Conservation (phyloP, 805 yeast genomes). For the Lachancea mirantina region DNA sequence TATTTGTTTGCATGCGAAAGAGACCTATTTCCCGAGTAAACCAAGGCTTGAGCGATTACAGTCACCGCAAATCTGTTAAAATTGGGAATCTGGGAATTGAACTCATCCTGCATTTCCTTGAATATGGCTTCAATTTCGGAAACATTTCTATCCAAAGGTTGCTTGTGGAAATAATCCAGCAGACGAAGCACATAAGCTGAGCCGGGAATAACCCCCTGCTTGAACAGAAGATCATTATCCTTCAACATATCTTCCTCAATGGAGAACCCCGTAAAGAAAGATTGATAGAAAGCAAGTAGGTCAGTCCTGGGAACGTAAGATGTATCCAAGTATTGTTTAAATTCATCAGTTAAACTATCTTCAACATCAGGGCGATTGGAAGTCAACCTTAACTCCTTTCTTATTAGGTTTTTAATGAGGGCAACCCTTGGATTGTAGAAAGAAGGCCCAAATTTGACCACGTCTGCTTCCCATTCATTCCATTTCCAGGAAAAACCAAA, state of each 20-base stretch:
- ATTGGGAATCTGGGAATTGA: slow-evolving; percentile 28
- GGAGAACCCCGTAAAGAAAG: slow-evolving; percentile 20
- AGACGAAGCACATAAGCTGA: slow-evolving; percentile 32
- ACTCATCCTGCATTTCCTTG: slow-evolving; percentile 26
- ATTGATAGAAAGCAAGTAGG: slow-evolving; percentile 33
- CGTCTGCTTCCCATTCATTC: slow-evolving; percentile 81
- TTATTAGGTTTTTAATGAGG: slow-evolving; percentile 70
- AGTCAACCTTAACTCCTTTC: slow-evolving; percentile 79
- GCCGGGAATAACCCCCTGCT: slow-evolving; percentile 34
- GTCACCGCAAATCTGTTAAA: slow-evolving; percentile 46
- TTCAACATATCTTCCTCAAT: slow-evolving; percentile 27
- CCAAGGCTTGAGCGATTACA: slow-evolving; percentile 60
- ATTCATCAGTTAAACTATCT: slow-evolving; percentile 60
- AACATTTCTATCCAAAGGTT: slow-evolving; percentile 24
- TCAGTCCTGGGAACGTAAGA: slow-evolving; percentile 33
- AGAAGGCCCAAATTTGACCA: slow-evolving; percentile 38
- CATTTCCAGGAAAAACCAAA: slow-evolving; percentile 97
- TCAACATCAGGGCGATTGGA: slow-evolving; percentile 57
- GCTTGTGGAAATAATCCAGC: slow-evolving; percentile 33
- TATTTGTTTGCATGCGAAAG: slow-evolving; percentile 65
- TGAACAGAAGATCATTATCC: slow-evolving; percentile 35
- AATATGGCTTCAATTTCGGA: slow-evolving; percentile 28
- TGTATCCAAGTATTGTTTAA: slow-evolving; percentile 42
- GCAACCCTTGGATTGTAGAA: slow-evolving; percentile 63
- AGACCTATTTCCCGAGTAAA: slow-evolving; percentile 83